These are phyloP conservation scores for Rosa persica DNA, from an alignment of 306 rosid genomes.

Conservation along the genomic window DNA sequence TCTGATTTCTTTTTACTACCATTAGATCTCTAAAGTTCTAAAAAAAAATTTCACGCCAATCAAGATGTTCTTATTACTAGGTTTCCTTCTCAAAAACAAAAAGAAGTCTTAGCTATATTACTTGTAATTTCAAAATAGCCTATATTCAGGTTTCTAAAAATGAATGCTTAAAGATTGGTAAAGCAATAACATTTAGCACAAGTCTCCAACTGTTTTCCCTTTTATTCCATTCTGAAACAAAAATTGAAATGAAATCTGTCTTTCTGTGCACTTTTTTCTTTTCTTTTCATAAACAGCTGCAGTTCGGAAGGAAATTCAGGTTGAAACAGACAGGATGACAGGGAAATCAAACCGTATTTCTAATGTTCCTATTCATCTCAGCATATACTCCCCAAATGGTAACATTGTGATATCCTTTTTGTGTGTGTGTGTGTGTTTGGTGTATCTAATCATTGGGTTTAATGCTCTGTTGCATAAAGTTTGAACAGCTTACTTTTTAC, in stretches of 20 bases:
- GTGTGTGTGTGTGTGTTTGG: not conserved
- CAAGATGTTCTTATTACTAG: not conserved
- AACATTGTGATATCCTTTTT: conserved; percentile 2
- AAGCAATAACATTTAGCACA: not conserved
- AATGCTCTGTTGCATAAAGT: not conserved
- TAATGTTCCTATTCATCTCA: conserved; percentile 83
- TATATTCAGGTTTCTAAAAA: not conserved
- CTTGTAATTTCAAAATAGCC: not conserved
- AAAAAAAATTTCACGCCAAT: not conserved
- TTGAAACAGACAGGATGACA: conserved; percentile 72
- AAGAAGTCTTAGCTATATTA: not conserved
- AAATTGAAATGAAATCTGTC: not conserved
- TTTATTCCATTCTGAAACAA: not conserved
- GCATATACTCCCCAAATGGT: conserved; percentile 79
- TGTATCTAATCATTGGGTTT: not conserved
- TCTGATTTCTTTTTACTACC: not conserved
- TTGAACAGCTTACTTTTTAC: not conserved
- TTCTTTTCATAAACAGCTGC: conserved; percentile 45
- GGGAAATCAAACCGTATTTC: conserved; percentile 80
- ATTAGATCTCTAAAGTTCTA: not conserved
- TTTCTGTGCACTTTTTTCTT: not conserved
- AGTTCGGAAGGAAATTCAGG: conserved; percentile 86
- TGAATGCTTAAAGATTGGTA: conserved; percentile 6
- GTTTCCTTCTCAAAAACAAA: not conserved
- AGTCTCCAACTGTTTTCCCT: not conserved